Evolutionary conservation across 2,329 filamentous ascomycete genomes (phyloP).

Genomic region (Elsinoe perseae): DNA sequence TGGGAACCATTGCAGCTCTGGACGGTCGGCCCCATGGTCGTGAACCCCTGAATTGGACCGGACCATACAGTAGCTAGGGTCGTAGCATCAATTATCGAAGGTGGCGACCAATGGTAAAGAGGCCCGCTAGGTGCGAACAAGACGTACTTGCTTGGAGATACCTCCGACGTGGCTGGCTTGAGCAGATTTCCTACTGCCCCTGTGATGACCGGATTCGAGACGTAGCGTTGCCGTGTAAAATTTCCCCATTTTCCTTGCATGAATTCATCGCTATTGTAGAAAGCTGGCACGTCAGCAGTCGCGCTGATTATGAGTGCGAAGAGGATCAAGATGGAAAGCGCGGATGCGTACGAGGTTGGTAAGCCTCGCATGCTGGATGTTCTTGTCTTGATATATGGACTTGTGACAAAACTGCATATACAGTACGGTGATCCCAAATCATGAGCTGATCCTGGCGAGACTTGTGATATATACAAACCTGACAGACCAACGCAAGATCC

Average conservation of each 20-base stretch:
- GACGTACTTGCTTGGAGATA: constrained; percentile 6
- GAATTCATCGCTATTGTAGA: neutral
- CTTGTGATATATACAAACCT: too few species aligned
- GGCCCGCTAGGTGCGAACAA: constrained; percentile 2
- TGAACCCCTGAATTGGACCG: neutral
- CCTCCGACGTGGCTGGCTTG: neutral
- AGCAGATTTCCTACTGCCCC: constrained; percentile 9
- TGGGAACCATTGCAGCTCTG: constrained; percentile 8
- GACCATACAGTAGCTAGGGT: neutral
- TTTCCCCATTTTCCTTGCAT: neutral
- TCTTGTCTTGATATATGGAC: too few species aligned
- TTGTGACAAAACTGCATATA: too few species aligned
- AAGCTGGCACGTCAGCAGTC: constrained; percentile 11
- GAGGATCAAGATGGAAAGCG: too few species aligned
- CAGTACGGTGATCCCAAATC: too few species aligned
- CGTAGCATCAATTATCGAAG: neutral
- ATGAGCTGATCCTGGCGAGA: too few species aligned
- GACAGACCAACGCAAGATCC: too few species aligned
- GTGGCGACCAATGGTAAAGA: neutral
- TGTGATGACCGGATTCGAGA: neutral
- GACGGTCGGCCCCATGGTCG: neutral
- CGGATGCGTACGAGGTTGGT: too few species aligned
- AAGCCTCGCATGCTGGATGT: too few species aligned
- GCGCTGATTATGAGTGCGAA: too few species aligned
- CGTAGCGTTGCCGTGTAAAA: constrained; percentile 7